phyloP scores from a whole-genome alignment of 495 filamentous ascomycete genomes.

The Xylaria grammica region DNA sequence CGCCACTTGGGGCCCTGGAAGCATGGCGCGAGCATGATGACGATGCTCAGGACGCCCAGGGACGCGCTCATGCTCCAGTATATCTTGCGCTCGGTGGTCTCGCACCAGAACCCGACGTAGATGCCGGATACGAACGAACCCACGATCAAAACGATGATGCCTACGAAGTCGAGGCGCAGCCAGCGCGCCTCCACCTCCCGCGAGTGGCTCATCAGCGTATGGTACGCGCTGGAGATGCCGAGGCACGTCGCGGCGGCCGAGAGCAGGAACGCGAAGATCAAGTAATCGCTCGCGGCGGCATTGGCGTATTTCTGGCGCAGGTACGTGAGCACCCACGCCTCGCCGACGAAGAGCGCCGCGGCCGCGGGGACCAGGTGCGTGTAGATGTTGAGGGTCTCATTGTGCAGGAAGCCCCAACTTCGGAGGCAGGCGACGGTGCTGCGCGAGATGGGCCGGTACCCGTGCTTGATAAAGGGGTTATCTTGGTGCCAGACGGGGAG shows the following conservation, averaged over 20 bases:
- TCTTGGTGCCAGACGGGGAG: conserved; percentile 74
- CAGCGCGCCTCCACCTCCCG: conserved; percentile 43
- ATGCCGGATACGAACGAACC: conserved; percentile 56
- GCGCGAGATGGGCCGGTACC: conserved; percentile 72
- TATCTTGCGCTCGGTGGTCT: conserved; percentile 42
- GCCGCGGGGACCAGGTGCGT: conserved; percentile 66
- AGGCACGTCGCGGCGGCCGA: conserved; percentile 47
- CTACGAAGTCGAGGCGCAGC: conserved; percentile 53
- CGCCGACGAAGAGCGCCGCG: conserved; percentile 30
- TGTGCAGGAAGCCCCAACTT: conserved; percentile 77
- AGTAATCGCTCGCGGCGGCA: conserved; percentile 39
- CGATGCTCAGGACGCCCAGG: conserved; percentile 39
- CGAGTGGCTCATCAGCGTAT: conserved; percentile 59
- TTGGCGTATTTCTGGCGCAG: conserved; percentile 36
- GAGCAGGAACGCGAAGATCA: conserved; percentile 50
- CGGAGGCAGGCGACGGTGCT: conserved; percentile 68
- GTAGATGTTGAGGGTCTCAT: conserved; percentile 85
- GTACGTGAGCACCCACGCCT: conserved; percentile 26
- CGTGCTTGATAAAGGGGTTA: conserved; percentile 74
- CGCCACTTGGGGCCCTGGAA: conserved; percentile 49
- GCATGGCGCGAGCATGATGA: conserved; percentile 47
- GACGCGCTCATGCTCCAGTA: conserved; percentile 55
- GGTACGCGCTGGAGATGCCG: conserved; percentile 50
- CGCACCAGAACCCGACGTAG: conserved; percentile 58
- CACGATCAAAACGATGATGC: conserved; percentile 53